phyloP scores from a whole-genome alignment of 2,329 filamentous ascomycete genomes.

The Colletotrichum tropicicola region DNA sequence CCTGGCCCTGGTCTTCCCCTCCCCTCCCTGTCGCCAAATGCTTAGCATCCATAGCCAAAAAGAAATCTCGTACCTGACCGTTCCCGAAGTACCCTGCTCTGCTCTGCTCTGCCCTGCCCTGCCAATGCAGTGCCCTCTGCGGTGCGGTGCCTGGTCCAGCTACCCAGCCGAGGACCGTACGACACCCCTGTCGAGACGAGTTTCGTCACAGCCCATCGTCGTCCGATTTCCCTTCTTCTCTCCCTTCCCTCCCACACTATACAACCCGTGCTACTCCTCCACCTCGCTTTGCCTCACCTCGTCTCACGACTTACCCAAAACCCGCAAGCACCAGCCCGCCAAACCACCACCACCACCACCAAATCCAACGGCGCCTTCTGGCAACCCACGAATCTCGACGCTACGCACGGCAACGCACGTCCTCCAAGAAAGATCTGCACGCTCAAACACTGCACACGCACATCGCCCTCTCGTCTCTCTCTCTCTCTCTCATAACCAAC shows the following conservation, averaged over 20 bases:
- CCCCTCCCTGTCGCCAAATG: conserved; percentile 6
- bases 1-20: neutral
- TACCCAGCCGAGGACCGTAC: neutral
- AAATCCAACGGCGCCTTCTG: neutral
- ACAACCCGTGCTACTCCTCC: neutral
- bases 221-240: conserved; percentile 18
- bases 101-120: too few relatives aligned
- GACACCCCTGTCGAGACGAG: conserved; percentile 25
- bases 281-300: conserved; percentile 11
- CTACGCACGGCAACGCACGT: conserved; percentile 16
- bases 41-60: conserved; percentile 14
- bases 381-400: neutral
- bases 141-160: neutral
- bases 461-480: neutral
- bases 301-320: conserved; percentile 22
- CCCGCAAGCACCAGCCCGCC: too few relatives aligned
- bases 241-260: neutral
- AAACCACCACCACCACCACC: neutral
- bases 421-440: conserved; percentile 24
- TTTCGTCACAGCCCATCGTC: conserved; percentile 29
- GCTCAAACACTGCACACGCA: neutral
- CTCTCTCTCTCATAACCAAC: conserved; percentile 13
- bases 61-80: neutral
- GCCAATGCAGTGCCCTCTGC: neutral
- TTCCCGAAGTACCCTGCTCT: too few relatives aligned